Percentiles rank a stretch among this genome's conserved stretches.
phyloP scores from a whole-genome alignment of 1,284 basidiomycete genomes.

The Meripilus lineatus region DNA sequence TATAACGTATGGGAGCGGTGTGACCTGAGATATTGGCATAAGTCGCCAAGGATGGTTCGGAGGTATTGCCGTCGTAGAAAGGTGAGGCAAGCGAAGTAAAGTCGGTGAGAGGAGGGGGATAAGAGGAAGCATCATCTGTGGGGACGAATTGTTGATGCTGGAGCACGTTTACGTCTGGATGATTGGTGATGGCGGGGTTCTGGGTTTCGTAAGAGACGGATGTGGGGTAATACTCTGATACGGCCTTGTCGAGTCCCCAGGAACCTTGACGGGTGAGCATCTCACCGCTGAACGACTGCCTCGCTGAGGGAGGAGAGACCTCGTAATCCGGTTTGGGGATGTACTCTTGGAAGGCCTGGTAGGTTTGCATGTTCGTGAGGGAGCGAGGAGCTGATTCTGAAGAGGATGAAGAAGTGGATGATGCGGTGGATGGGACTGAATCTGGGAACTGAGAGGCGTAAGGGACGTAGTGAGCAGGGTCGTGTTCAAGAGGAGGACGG shows the following conservation, averaged over 20 bases:
- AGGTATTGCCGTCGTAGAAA: background rate
- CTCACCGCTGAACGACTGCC: background rate
- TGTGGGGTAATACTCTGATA: no score
- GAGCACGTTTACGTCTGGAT: no score
- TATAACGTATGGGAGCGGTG: constrained; percentile 3
- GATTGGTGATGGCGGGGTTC: background rate
- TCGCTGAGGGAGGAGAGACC: constrained; percentile 1
- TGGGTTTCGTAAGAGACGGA: background rate
- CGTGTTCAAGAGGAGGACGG: constrained; percentile 13
- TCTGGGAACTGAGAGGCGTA: no score
- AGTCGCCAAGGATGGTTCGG: constrained; percentile 11
- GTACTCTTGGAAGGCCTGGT: constrained; percentile 15
- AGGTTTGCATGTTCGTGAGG: background rate
- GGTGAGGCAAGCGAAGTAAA: background rate
- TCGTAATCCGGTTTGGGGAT: constrained; percentile 12
- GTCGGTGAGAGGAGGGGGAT: background rate
- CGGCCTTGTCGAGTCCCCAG: no score
- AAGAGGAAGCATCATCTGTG: background rate
- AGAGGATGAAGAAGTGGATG: no score
- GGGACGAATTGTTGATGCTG: no score
- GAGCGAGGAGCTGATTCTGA: background rate
- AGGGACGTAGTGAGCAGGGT: no score
- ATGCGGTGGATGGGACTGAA: background rate
- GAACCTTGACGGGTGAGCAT: background rate
- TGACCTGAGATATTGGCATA: constrained; percentile 11